Evolutionary conservation across 1,284 basidiomycete species (phyloP).

Genomic region (Fistulina hepatica): DNA sequence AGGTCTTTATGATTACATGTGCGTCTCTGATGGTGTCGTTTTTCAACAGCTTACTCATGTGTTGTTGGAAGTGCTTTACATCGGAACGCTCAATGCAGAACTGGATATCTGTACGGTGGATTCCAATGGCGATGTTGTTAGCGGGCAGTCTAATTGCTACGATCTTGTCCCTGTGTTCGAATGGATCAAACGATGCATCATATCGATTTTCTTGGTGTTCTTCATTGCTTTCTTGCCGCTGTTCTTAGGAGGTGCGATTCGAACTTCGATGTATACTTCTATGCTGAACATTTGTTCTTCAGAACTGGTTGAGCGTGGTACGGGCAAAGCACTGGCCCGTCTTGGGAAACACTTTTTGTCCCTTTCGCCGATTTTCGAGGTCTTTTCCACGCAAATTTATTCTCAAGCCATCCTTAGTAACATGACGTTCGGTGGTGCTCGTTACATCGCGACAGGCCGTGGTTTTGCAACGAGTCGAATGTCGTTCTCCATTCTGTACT

Average conservation of each 20-base stretch:
- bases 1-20: conserved; percentile 89
- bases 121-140: conserved; percentile 64
- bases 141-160: conserved; percentile 83
- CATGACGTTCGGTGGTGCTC: conserved; percentile 89
- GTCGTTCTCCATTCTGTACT: conserved; percentile 91
- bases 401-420: conserved; percentile 92
- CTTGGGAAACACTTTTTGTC: conserved; percentile 92
- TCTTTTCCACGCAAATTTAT: conserved; percentile 96
- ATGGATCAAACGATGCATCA: conserved; percentile 92
- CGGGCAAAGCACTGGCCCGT: conserved; percentile 86
- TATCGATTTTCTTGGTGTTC: conserved; percentile 96
- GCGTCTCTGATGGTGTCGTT: conserved; percentile 25
- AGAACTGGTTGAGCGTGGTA: conserved; percentile 92
- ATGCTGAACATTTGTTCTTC: conserved; percentile 7
- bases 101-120: conserved; percentile 81
- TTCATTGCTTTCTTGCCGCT: conserved; percentile 91
- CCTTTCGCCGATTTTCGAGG: conserved; percentile 90
- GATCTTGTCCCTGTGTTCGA: conserved; percentile 90
- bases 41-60: conserved; percentile 11
- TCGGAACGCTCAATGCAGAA: conserved; percentile 90
- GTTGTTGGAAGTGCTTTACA: conserved; percentile 59
- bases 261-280: conserved; percentile 1
- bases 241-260: conserved; percentile 77
- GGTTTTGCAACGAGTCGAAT: conserved; percentile 94
- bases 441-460: conserved; percentile 95